These are phyloP conservation scores for Plasmodium gonderi DNA, from an alignment of 169 alveolate genomes.

Conservation along the genomic window DNA sequence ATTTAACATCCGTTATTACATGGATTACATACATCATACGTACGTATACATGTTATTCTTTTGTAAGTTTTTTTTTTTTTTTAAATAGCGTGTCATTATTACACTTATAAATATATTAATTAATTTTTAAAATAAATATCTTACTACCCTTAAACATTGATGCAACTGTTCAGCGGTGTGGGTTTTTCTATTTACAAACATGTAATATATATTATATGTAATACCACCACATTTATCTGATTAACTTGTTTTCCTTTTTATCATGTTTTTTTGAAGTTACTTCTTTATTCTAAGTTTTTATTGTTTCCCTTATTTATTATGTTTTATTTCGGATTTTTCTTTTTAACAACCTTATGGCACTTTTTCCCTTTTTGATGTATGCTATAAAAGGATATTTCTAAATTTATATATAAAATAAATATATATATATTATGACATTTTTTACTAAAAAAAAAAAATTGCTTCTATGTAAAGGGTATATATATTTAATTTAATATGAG, in stretches of 20 bases:
- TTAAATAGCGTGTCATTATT: background rate
- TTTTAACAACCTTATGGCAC: background rate
- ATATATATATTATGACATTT: background rate
- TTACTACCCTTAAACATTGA: background rate
- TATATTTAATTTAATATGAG: background rate
- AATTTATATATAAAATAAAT: background rate
- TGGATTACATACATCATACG: background rate
- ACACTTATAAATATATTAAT: background rate
- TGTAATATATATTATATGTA: background rate
- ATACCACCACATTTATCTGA: background rate
- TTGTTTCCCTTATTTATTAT: background rate
- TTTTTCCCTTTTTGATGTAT: background rate
- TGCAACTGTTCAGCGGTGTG: background rate
- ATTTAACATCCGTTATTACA: background rate
- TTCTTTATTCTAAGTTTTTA: background rate
- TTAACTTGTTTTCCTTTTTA: background rate
- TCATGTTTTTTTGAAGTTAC: background rate
- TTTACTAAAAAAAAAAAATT: background rate
- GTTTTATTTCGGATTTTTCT: background rate
- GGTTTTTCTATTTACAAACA: background rate
- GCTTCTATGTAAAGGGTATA: background rate
- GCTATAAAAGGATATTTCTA: background rate
- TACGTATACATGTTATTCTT: background rate
- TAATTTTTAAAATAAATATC: background rate
- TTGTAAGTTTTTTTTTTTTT: background rate